phyloP scores from a whole-genome alignment of 2,329 filamentous ascomycete genomes.

The Lachnellula occidentalis region DNA sequence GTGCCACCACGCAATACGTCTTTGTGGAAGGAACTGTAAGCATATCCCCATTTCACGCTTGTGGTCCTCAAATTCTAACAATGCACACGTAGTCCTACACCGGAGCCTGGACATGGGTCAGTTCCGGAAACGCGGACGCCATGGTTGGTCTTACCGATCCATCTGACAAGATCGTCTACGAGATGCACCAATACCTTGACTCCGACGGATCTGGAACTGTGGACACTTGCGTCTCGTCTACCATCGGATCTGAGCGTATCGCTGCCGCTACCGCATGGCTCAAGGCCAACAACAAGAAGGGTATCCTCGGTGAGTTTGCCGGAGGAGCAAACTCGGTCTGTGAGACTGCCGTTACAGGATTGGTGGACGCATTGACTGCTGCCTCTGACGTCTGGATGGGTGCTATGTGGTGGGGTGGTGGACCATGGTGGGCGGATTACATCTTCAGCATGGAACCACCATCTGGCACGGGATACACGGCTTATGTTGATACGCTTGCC shows the following conservation, averaged over 20 bases:
- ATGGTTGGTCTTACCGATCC: conserved; percentile 46
- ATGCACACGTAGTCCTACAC: conserved; percentile 5
- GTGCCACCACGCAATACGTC: conserved; percentile 48
- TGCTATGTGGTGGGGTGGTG: conserved; percentile 46
- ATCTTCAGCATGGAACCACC: conserved; percentile 45
- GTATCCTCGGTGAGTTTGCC: conserved; percentile 50
- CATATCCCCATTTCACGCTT: neutral
- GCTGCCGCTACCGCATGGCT: conserved; percentile 48
- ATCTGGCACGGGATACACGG: neutral
- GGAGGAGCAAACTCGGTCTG: conserved; percentile 46
- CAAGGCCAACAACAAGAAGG: conserved; percentile 45
- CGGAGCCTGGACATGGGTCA: conserved; percentile 25
- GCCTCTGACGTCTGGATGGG: conserved; percentile 50
- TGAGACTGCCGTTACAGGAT: conserved; percentile 42
- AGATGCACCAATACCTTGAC: conserved; percentile 60
- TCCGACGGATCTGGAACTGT: conserved; percentile 48
- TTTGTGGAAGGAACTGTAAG: conserved; percentile 47
- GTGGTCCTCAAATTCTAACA: neutral
- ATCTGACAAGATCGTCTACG: conserved; percentile 48
- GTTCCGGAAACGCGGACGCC: conserved; percentile 36
- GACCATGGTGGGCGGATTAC: conserved; percentile 44
- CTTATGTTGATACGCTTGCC: neutral
- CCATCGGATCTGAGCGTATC: conserved; percentile 49
- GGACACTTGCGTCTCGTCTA: conserved; percentile 43
- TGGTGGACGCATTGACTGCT: conserved; percentile 41